Evolutionary conservation across 208 protist species (phyloP).

Genomic region (Crithidia brevicula): DNA sequence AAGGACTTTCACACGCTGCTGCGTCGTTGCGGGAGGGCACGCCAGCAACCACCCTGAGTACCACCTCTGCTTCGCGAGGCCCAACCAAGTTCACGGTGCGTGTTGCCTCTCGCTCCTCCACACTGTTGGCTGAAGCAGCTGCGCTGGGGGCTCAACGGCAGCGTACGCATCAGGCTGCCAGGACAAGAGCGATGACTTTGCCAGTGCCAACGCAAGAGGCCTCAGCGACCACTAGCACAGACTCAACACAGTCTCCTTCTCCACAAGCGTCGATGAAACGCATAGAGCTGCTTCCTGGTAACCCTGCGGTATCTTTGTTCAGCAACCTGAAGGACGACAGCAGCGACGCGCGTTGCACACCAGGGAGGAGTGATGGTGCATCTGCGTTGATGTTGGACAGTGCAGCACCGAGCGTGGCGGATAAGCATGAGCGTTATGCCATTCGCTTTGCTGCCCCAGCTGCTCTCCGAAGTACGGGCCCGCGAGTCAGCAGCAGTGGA

Average conservation of each 20-base stretch:
- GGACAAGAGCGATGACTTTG: background rate
- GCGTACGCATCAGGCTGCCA: background rate
- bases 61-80: background rate
- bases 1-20: background rate
- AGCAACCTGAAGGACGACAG: no score
- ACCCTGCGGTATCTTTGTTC: no score
- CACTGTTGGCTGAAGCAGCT: slow-evolving; percentile 27
- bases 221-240: no score
- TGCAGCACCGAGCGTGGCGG: background rate
- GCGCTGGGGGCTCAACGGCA: slow-evolving; percentile 23
- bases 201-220: no score
- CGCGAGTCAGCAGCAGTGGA: background rate
- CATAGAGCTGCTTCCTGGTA: no score
- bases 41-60: background rate
- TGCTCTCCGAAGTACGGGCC: background rate
- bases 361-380: no score
- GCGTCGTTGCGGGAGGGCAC: no score
- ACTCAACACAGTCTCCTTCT: no score
- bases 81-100: slow-evolving; percentile 21
- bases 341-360: no score
- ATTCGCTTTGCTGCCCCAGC: background rate
- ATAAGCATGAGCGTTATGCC: background rate
- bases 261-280: no score
- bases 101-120: slow-evolving; percentile 26
- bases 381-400: no score